phyloP scores from a whole-genome alignment of 345 rosid genomes.

The Cardamine occulta region DNA sequence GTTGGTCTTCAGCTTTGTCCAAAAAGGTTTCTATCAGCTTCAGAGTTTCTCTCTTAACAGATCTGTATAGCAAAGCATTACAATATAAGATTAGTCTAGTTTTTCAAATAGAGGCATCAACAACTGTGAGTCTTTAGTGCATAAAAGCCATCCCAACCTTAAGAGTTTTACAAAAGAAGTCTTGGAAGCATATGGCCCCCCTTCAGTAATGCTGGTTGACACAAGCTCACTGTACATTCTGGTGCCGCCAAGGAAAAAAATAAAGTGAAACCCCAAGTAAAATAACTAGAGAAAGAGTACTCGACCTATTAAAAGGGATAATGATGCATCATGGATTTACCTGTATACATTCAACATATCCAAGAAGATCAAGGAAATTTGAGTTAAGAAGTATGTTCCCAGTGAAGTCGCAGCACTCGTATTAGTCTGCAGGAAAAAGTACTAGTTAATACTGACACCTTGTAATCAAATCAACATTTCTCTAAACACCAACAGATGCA shows the following conservation, averaged over 20 bases:
- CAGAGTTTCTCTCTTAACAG: constrained; percentile 97
- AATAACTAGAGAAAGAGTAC: constrained; percentile 8
- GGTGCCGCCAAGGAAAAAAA: constrained; percentile 46
- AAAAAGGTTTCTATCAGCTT: constrained; percentile 97
- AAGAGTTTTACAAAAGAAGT: constrained; percentile 90
- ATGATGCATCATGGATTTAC: constrained; percentile 46
- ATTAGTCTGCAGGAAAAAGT: constrained; percentile 75
- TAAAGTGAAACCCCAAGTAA: not conserved
- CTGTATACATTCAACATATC: constrained; percentile 99
- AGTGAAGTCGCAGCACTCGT: constrained; percentile 95
- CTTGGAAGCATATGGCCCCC: constrained; percentile 91
- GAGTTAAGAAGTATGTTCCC: constrained; percentile 87
- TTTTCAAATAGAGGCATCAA: constrained; percentile 18
- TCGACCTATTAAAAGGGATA: not conserved
- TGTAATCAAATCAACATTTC: constrained; percentile 13
- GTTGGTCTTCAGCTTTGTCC: constrained; percentile 99
- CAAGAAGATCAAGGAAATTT: constrained; percentile 87
- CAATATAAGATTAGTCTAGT: constrained; percentile 21
- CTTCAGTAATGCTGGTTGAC: constrained; percentile 87
- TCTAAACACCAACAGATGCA: constrained; percentile 30
- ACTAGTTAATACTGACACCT: constrained; percentile 12
- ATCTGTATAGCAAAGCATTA: constrained; percentile 54
- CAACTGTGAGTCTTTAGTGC: constrained; percentile 15
- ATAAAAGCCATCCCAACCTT: constrained; percentile 54
- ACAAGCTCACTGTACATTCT: constrained; percentile 99